Conservation (phyloP, 306 rosid genomes). For the Medicago ruthenica region DNA sequence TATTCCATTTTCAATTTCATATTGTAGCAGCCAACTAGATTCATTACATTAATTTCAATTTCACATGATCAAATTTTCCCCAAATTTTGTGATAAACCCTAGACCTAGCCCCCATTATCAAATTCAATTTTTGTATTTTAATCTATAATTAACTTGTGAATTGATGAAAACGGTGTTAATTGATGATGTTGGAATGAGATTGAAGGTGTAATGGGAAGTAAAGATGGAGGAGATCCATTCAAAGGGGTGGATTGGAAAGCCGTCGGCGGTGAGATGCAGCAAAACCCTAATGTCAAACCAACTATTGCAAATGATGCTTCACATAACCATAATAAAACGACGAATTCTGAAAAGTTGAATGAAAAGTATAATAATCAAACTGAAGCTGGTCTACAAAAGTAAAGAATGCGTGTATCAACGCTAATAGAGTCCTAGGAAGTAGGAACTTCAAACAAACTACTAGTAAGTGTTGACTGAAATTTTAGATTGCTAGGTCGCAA, state of each 20-base stretch:
- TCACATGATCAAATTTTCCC: too few relatives aligned
- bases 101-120: background rate
- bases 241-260: constrained; percentile 95
- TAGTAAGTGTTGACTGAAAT: too few relatives aligned
- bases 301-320: constrained; percentile 59
- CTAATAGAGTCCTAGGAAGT: too few relatives aligned
- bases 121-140: too few relatives aligned
- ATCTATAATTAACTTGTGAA: too few relatives aligned
- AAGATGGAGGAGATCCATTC: constrained; percentile 74
- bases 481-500: too few relatives aligned
- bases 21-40: too few relatives aligned
- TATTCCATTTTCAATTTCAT: too few relatives aligned
- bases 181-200: background rate
- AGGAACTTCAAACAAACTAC: too few relatives aligned
- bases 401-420: too few relatives aligned
- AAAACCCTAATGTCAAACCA: constrained; percentile 68
- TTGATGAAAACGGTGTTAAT: background rate
- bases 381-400: too few relatives aligned
- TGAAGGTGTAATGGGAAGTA: constrained; percentile 52
- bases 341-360: background rate
- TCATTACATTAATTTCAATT: too few relatives aligned
- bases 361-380: background rate
- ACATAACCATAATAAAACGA: background rate
- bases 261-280: constrained; percentile 82
- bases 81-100: background rate